Conservation (phyloP, 2,329 filamentous ascomycete species). For the Epichloe baconii region DNA sequence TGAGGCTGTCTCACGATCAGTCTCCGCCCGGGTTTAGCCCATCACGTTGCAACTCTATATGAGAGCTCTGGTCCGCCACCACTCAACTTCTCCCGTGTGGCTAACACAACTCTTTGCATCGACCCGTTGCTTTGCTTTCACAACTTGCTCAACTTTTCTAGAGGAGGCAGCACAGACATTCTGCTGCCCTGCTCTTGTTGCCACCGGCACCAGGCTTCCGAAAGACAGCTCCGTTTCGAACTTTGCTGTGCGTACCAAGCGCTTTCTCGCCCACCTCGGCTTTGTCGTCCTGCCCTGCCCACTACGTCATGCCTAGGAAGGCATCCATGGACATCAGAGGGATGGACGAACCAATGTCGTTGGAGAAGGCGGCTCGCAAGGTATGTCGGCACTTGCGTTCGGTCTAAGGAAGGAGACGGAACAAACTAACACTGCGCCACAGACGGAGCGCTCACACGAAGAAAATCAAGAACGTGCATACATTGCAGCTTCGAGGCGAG, state of each 20-base stretch:
- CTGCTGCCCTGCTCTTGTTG: no score
- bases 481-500: constrained; percentile 77
- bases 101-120: background rate
- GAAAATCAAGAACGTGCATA: constrained; percentile 83
- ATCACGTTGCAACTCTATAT: background rate
- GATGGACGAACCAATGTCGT: background rate
- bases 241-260: no score
- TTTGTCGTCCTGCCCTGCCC: no score
- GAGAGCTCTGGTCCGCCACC: no score
- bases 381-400: background rate
- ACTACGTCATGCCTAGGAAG: background rate
- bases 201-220: no score
- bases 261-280: no score
- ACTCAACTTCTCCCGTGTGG: no score
- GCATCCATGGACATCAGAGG: background rate
- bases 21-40: background rate
- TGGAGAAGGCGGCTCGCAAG: background rate
- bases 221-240: no score
- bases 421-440: background rate
- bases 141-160: no score
- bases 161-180: no score
- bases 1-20: background rate
- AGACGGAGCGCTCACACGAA: constrained; percentile 65
- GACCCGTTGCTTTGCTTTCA: no score
- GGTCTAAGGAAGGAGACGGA: no score